A percentile compares a stretch with the other conserved stretches of the same genome.
These are phyloP conservation scores for Penicillium coffeae DNA, from an alignment of 495 filamentous ascomycete species.

Conservation along the genomic window DNA sequence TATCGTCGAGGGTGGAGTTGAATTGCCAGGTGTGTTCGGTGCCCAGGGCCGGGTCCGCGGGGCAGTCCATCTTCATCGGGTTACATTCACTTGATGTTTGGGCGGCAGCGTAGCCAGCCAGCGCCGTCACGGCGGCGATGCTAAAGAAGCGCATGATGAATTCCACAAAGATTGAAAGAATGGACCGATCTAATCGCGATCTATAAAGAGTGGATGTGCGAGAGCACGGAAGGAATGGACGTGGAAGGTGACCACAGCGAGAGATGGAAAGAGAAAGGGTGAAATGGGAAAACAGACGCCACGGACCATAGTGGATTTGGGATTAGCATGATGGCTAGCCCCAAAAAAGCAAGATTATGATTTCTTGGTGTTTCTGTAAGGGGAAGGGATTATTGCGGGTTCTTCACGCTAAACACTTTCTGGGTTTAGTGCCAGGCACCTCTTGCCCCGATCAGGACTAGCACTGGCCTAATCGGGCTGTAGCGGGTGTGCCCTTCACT, in stretches of 20 bases:
- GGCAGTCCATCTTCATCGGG: slow-evolving; percentile 59
- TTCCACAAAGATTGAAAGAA: slow-evolving; percentile 3
- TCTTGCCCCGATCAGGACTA: neutral
- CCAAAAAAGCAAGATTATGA: too few relatives aligned
- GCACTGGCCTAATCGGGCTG: neutral
- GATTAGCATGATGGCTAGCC: too few relatives aligned
- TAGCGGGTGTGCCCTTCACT: too few relatives aligned
- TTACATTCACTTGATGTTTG: slow-evolving; percentile 61
- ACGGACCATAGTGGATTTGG: too few relatives aligned
- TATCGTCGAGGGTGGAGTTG: slow-evolving; percentile 48
- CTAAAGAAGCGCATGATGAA: slow-evolving; percentile 20
- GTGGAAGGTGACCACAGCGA: neutral
- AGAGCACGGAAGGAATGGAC: slow-evolving; percentile 24
- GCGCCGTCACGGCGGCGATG: slow-evolving; percentile 24
- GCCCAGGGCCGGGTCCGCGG: slow-evolving; percentile 64
- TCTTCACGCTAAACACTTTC: neutral
- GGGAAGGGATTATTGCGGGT: neutral
- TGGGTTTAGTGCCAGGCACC: neutral
- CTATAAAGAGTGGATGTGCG: slow-evolving; percentile 38
- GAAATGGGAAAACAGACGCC: slow-evolving; percentile 3
- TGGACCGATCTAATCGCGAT: slow-evolving; percentile 17
- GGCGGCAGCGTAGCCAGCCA: slow-evolving; percentile 26
- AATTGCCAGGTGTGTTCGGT: slow-evolving; percentile 59
- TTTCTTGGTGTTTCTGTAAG: neutral
- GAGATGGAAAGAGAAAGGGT: neutral